Base-by-base conservation (phyloP, 192 early-diverging fungal genomes). In the Coemansia sp. region DNA sequence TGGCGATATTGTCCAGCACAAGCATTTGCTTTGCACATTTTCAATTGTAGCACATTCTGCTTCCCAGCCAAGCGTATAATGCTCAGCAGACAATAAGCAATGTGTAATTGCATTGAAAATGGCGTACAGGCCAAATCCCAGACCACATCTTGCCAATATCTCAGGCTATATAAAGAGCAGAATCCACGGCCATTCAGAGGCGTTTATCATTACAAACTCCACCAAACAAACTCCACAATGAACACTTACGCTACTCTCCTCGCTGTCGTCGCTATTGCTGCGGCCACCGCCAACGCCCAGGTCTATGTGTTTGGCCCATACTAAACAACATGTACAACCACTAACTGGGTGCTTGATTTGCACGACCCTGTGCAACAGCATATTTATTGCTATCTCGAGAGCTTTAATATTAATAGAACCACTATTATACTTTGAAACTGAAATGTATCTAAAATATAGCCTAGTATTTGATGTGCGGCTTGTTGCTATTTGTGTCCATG, bases 281-380 rank as follows among this genome's bases (percentile, higher is more conserved):
- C 63, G 5, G 66, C 66, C n/a, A 56, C 66, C 3, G 58, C 66
- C 43, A 67, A 67, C 29, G 66, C 66, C 41, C 66, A 67, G 38
- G 66, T 60, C 22, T 21, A 52, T 19, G 47, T 49, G 47, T 49
- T 49, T 49, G 47, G 47, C 47, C 47, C 47, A 0, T 58, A 39
- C 57, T 39, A 29, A 35, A 41, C 38, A 58, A 22, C 19, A 58
- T 8, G 22, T 7, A n/a, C 23, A 58, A 15, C 2, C 2, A 25
- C 23, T 60, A 47, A 9, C 25, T 15, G 19, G 2, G 19, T 49
- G 0, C 47, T 49, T 17, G 47, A 0, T 17, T 4, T 17, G 47
- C 15, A 49, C 2, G 47, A 19, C 4, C 21, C n/a, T 49, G 21
- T 49, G 48, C 21, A n/a, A 2, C 8, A 15, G 48, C 2, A 49